Base-by-base conservation (phyloP, 257 asterid genomes). In the Hygrophila difformis region DNA sequence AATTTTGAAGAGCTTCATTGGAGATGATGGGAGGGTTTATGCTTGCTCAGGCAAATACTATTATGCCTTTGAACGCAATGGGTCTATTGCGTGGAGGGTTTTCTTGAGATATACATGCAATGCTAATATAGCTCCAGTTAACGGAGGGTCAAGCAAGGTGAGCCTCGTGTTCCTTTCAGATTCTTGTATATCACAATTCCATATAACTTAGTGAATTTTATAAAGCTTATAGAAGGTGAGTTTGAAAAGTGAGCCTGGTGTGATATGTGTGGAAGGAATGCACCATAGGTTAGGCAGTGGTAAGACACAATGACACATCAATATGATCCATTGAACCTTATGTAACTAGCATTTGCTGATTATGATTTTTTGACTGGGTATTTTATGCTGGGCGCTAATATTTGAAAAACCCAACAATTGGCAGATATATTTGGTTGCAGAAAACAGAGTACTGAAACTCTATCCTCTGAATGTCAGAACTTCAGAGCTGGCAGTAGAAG, bases 361-460 rank as follows among this genome's bases (percentile, higher is more conserved):
- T 37, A 24, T 31, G 5, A 29, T 29, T 14, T 16, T 54, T 31
- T 12, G 22, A 8, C 7, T 39, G 12, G 8, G 2, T 4, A 3
- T 17, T 22, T 12, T 53, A 23, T 34, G 22, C 6, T 13, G 52
- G 55, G 18, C 22, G 13, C 29, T 52, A 43, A 64, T 22, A 7
- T 6, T 38, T 55, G n/a, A 2, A n/a, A 18, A 37, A 37, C 20
- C 47, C 55, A 42, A 39, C 54, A 47, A 28, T 59, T 67, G 57
- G 87, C 84, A 89, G 98, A 79, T 89, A 52, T 85, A 75, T 66
- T 61, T 85, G 72, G 93, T 89, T 70, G 96, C 96, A 13, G 98
- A 82, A 51, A 75, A 82, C 45, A 70, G 71, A 57, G 84, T 86
- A 12, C 70, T 91, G 14, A 80, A 76, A 63, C 51, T 91, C 57